These are phyloP conservation scores for Exutisphaerella laricina DNA, from an alignment of 2,329 filamentous ascomycete genomes.

Conservation along the genomic window DNA sequence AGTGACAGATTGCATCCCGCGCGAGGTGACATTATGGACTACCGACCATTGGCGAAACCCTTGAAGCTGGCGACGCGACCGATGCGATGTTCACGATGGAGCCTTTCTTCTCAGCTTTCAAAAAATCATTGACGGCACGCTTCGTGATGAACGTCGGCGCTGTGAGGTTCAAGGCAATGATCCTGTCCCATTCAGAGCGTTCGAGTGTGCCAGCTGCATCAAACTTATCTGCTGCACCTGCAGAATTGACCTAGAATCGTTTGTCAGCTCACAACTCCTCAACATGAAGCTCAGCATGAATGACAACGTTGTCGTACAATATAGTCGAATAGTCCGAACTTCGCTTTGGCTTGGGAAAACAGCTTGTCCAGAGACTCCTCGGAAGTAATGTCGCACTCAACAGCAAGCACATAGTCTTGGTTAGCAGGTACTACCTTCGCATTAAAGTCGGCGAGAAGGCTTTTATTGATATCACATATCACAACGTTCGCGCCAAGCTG, in stretches of 20 bases:
- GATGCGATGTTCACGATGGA: constrained; percentile 51
- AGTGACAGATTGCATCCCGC: neutral
- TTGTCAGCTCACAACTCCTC: too few relatives aligned
- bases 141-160: constrained; percentile 42
- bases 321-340: constrained; percentile 43
- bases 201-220: constrained; percentile 47
- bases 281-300: too few relatives aligned
- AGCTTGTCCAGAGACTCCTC: constrained; percentile 34
- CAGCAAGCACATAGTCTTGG: constrained; percentile 26
- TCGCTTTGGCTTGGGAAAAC: constrained; percentile 33
- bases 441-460: constrained; percentile 28
- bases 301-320: too few relatives aligned
- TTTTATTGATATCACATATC: constrained; percentile 34
- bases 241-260: too few relatives aligned
- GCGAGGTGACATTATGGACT: neutral
- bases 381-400: constrained; percentile 38
- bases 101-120: constrained; percentile 42
- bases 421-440: constrained; percentile 23
- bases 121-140: constrained; percentile 40
- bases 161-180: constrained; percentile 54
- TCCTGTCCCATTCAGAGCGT: constrained; percentile 47
- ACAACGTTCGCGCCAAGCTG: constrained; percentile 33
- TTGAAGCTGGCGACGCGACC: constrained; percentile 42
- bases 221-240: constrained; percentile 54
- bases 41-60: constrained; percentile 39